Percentiles rank a stretch among this genome's conserved stretches.
Evolutionary conservation across 2,329 filamentous ascomycete genomes (phyloP).

Genomic region (Colletotrichum musae): DNA sequence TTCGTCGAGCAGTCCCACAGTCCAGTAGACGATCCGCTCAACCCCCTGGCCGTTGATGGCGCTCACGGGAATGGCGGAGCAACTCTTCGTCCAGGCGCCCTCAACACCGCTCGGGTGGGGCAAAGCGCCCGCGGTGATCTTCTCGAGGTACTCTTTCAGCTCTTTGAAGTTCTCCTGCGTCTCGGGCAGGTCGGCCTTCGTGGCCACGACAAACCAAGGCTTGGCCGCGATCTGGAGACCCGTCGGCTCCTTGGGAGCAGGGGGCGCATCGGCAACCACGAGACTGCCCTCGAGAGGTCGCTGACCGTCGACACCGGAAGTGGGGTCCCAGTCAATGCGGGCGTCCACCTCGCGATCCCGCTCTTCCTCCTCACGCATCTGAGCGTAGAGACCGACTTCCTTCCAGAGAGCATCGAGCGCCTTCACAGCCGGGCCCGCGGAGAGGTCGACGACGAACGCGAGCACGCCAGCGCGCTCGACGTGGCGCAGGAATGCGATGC

Average conservation of each 20-base stretch:
- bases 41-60: slow-evolving; percentile 91
- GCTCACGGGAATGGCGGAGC: slow-evolving; percentile 86
- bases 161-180: slow-evolving; percentile 83
- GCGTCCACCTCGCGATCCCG: slow-evolving; percentile 72
- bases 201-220: slow-evolving; percentile 96
- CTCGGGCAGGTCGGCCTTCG: slow-evolving; percentile 86
- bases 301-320: slow-evolving; percentile 56
- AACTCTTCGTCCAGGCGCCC: slow-evolving; percentile 71
- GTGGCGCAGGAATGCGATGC: slow-evolving; percentile 92
- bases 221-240: slow-evolving; percentile 89
- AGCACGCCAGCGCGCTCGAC: slow-evolving; percentile 94
- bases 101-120: slow-evolving; percentile 81
- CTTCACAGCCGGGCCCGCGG: slow-evolving; percentile 81
- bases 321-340: slow-evolving; percentile 71
- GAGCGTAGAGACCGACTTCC: slow-evolving; percentile 89
- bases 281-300: slow-evolving; percentile 41
- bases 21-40: slow-evolving; percentile 80
- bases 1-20: slow-evolving; percentile 76
- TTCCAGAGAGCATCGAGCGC: slow-evolving; percentile 89
- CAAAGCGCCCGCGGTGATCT: slow-evolving; percentile 72
- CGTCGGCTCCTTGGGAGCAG: slow-evolving; percentile 46
- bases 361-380: slow-evolving; percentile 83
- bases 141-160: slow-evolving; percentile 79
- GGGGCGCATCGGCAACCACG: slow-evolving; percentile 48
- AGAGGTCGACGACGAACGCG: slow-evolving; percentile 92